Base-by-base conservation (phyloP, 1,284 basidiomycete species). In the Moesziomyces antarcticus region DNA sequence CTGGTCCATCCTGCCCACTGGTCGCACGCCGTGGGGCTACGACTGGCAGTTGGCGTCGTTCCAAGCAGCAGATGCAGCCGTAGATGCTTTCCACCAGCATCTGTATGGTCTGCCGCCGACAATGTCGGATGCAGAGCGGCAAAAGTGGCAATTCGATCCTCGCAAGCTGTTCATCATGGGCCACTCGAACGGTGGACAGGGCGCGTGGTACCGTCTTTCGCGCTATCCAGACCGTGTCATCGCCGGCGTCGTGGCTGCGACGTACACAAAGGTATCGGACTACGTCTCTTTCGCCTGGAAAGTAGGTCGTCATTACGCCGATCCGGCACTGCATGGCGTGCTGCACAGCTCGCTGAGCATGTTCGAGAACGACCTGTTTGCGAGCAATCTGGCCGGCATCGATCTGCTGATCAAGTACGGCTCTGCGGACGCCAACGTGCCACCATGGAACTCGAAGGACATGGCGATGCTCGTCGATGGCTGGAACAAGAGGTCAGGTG, bases 101-200 rank as follows among this genome's bases (percentile, higher is more conserved):
- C 52, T 64, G 4, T 70, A 64, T 14, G 67, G 67, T 0, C 61
- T 70, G 10, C 61, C 67, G 13, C 8, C 56, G 1, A 54, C 59
- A 6, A 49, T 56, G 67, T 42, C 60, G 2, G 33, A 51, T 3
- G 44, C 46, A 1, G 67, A 70, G 33, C 30, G 33, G 7, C 56
- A 54, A 16, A 14, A 13, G 3, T 70, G 67, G 67, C 58, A 59
- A 11, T 71, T 68, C 14, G 50, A 77, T 24, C 69, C 59, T 1
- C 13, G 47, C 22, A 86, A 85, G 30, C 88, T 90, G 0, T 82
- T 92, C 11, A 79, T 94, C 8, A 85, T 94, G 47, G 94, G 94
- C 0, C 94, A 97, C 81, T 95, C 93, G 2, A 97, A 97, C 81
- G 94, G 94, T 10, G 94, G 93, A 3, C 94, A 96, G 84, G 94